Percentiles rank a stretch among this genome's conserved stretches.
phyloP scores from a whole-genome alignment of 352 stramenopile species.

The Globisporangium nagaii region DNA sequence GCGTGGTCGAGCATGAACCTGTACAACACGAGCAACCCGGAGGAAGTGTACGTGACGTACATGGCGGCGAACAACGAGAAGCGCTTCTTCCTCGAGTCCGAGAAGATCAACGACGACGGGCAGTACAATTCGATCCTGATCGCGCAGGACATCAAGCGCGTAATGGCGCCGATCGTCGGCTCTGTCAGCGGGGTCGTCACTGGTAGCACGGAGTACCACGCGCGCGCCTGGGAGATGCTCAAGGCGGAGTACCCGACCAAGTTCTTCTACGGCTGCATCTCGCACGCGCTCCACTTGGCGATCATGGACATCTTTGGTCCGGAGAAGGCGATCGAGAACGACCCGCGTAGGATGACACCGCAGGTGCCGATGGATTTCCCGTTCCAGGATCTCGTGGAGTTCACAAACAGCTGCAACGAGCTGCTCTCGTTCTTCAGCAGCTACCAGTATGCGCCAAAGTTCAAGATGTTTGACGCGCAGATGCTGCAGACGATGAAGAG shows the following conservation, averaged over 20 bases:
- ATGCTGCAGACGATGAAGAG: constrained; percentile 73
- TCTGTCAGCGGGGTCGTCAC: constrained; percentile 74
- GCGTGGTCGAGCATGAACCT: constrained; percentile 78
- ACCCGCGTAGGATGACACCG: constrained; percentile 57
- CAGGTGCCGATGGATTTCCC: constrained; percentile 70
- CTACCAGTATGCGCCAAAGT: constrained; percentile 71
- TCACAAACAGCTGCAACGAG: constrained; percentile 72
- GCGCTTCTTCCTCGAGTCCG: constrained; percentile 74
- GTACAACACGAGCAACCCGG: constrained; percentile 63
- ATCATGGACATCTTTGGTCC: constrained; percentile 83
- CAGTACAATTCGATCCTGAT: constrained; percentile 80
- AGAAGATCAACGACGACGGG: constrained; percentile 53
- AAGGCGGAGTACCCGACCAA: constrained; percentile 82
- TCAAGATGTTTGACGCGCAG: constrained; percentile 70
- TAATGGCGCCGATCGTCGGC: constrained; percentile 66
- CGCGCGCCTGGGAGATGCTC: constrained; percentile 75
- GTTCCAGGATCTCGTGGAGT: constrained; percentile 73
- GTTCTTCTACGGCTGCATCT: constrained; percentile 86
- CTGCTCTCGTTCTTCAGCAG: constrained; percentile 77
- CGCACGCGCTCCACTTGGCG: constrained; percentile 66
- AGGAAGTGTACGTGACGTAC: constrained; percentile 73
- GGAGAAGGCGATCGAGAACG: constrained; percentile 63
- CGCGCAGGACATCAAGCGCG: constrained; percentile 75
- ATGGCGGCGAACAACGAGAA: constrained; percentile 78
- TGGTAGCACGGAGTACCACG: constrained; percentile 68